Conservation (phyloP, 352 stramenopile genomes). For the Phytopythium oedochilum region DNA sequence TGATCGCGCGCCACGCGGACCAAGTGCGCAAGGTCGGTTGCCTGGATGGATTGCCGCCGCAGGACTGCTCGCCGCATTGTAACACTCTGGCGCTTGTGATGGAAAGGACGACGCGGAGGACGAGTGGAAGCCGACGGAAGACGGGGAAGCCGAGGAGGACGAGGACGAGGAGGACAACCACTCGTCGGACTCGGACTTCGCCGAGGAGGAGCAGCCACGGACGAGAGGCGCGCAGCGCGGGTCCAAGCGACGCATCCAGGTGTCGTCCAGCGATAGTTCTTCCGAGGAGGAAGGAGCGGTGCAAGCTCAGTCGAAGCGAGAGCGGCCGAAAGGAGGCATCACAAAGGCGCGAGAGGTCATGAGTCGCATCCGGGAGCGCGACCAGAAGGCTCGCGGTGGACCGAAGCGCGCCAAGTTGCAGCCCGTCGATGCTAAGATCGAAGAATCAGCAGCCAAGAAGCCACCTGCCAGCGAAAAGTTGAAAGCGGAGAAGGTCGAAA, state of each 20-base stretch:
- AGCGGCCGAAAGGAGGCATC: slow-evolving; percentile 5
- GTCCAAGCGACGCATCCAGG: slow-evolving; percentile 48
- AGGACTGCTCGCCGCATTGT: not conserved
- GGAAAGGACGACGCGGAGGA: slow-evolving; percentile 32
- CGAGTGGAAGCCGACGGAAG: slow-evolving; percentile 30
- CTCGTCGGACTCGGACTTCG: slow-evolving; percentile 26
- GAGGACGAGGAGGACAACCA: slow-evolving; percentile 29
- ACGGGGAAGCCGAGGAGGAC: slow-evolving; percentile 21
- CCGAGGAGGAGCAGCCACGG: slow-evolving; percentile 26
- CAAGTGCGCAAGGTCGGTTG: slow-evolving; percentile 24
- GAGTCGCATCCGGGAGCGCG: slow-evolving; percentile 4
- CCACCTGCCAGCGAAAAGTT: slow-evolving; percentile 7
- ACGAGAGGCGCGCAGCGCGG: slow-evolving; percentile 5
- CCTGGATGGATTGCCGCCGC: not conserved
- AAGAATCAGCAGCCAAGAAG: slow-evolving; percentile 4
- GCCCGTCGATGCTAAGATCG: slow-evolving; percentile 9
- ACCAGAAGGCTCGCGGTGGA: not conserved
- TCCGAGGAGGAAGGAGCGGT: slow-evolving; percentile 28
- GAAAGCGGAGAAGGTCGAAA: slow-evolving; percentile 2
- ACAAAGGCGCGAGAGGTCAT: slow-evolving; percentile 1
- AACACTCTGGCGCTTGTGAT: slow-evolving; percentile 2
- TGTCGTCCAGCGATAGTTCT: slow-evolving; percentile 44
- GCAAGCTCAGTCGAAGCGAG: slow-evolving; percentile 10
- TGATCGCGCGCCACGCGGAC: slow-evolving; percentile 43
- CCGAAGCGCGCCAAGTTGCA: slow-evolving; percentile 4